Percentiles rank a stretch among this genome's conserved stretches.
Conservation (phyloP, 352 stramenopile genomes). For the Globisporangium splendens region DNA sequence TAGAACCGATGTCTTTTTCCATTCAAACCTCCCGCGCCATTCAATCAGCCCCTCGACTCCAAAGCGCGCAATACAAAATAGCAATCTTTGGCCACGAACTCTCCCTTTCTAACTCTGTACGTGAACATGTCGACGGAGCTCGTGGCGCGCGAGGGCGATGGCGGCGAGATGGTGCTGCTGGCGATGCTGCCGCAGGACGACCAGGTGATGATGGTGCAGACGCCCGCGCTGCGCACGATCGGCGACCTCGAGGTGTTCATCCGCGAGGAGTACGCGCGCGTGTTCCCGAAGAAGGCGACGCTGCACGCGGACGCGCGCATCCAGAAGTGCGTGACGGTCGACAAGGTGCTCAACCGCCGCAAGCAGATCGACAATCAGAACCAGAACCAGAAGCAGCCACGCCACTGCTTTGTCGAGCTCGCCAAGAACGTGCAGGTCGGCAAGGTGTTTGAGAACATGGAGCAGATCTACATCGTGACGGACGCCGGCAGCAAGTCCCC, state of each 20-base stretch:
- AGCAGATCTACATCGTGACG: conserved; percentile 69
- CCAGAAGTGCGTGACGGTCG: conserved; percentile 63
- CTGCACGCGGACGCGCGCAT: conserved; percentile 55
- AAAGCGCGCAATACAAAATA: neutral
- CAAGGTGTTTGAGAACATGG: conserved; percentile 76
- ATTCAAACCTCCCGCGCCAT: neutral
- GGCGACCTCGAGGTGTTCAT: conserved; percentile 63
- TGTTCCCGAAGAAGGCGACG: conserved; percentile 49
- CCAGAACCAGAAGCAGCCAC: conserved; percentile 17
- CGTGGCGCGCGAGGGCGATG: conserved; percentile 22
- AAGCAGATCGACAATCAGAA: conserved; percentile 19
- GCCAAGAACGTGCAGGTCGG: conserved; percentile 75
- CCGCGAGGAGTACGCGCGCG: conserved; percentile 51
- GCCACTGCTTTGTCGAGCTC: conserved; percentile 65
- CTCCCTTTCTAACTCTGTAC: neutral
- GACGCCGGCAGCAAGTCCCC: conserved; percentile 18
- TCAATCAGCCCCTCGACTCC: neutral
- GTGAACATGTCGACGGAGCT: conserved; percentile 16
- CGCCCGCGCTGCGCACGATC: conserved; percentile 37
- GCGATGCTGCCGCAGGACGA: conserved; percentile 66
- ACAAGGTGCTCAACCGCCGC: conserved; percentile 50
- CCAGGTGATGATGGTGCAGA: conserved; percentile 65
- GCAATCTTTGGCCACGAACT: too few species aligned
- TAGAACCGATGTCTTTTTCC: neutral
- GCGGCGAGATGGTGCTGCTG: conserved; percentile 62